Conservation (phyloP, 768 basidiomycete genomes). For the Termitomyces bulborhizus region DNA sequence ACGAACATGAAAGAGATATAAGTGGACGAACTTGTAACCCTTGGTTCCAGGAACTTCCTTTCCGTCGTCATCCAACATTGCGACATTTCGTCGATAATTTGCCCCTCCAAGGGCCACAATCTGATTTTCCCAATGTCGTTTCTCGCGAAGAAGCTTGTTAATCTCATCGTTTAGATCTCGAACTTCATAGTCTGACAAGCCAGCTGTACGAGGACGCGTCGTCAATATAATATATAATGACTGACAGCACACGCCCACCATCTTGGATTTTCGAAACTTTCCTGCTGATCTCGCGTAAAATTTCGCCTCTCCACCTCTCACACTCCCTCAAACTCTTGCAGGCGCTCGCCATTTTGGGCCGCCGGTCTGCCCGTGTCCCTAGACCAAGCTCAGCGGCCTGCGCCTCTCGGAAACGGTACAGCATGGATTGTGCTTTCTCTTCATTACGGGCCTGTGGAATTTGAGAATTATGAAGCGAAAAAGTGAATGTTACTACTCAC, state of each 20-base stretch:
- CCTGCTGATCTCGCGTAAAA: constrained; percentile 87
- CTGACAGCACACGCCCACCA: neutral
- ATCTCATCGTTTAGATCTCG: constrained; percentile 97
- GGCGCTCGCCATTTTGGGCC: constrained; percentile 87
- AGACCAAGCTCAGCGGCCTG: constrained; percentile 95
- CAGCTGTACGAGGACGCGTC: constrained; percentile 45
- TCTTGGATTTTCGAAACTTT: constrained; percentile 99
- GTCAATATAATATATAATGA: neutral
- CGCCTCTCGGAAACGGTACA: constrained; percentile 87
- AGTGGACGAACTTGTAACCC: constrained; percentile 82
- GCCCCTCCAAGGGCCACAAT: constrained; percentile 95
- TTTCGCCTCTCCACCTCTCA: constrained; percentile 95
- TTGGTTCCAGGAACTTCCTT: constrained; percentile 95
- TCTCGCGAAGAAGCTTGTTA: constrained; percentile 92
- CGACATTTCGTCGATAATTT: constrained; percentile 90
- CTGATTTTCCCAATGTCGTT: constrained; percentile 97
- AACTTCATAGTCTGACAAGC: constrained; percentile 91
- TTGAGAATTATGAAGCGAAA: no score
- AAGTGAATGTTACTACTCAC: neutral
- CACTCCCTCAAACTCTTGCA: constrained; percentile 92
- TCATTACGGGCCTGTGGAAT: neutral
- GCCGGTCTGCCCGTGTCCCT: constrained; percentile 73
- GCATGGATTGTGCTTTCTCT: constrained; percentile 12
- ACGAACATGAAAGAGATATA: neutral
- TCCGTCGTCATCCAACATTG: constrained; percentile 93